Conservation (phyloP, 2,329 filamentous ascomycete genomes). For the Sordariomycetes sp. region DNA sequence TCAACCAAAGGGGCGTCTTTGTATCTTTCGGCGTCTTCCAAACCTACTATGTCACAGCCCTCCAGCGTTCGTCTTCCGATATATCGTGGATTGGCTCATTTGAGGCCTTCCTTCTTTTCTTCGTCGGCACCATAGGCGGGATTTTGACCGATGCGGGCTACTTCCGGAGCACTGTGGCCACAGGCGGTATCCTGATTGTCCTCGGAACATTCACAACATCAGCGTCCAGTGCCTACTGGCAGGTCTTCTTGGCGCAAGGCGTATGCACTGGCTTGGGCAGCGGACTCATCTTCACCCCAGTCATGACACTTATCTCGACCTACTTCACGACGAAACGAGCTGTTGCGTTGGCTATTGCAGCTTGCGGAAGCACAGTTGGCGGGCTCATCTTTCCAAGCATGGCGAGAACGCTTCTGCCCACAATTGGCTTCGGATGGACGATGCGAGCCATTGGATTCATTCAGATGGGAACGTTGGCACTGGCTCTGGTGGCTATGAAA, state of each 20-base stretch:
- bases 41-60: constrained; percentile 24
- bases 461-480: constrained; percentile 33
- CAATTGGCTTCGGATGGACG: constrained; percentile 56
- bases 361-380: constrained; percentile 42
- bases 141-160: constrained; percentile 32
- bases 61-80: constrained; percentile 19
- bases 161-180: constrained; percentile 19
- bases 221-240: constrained; percentile 32
- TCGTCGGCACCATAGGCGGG: constrained; percentile 30
- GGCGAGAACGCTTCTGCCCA: constrained; percentile 44
- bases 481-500: constrained; percentile 30
- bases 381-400: constrained; percentile 45
- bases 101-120: constrained; percentile 32
- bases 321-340: constrained; percentile 53
- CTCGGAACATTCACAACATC: constrained; percentile 36
- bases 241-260: constrained; percentile 42
- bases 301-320: constrained; percentile 43
- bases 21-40: constrained; percentile 29
- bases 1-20: constrained; percentile 20
- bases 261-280: constrained; percentile 47
- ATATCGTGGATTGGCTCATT: constrained; percentile 36
- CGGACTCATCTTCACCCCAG: constrained; percentile 44
- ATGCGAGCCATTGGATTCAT: constrained; percentile 54
- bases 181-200: constrained; percentile 30
- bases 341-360: constrained; percentile 50